phyloP scores from a whole-genome alignment of 2,329 filamentous ascomycete genomes.

The Penicillium sclerotigenum region DNA sequence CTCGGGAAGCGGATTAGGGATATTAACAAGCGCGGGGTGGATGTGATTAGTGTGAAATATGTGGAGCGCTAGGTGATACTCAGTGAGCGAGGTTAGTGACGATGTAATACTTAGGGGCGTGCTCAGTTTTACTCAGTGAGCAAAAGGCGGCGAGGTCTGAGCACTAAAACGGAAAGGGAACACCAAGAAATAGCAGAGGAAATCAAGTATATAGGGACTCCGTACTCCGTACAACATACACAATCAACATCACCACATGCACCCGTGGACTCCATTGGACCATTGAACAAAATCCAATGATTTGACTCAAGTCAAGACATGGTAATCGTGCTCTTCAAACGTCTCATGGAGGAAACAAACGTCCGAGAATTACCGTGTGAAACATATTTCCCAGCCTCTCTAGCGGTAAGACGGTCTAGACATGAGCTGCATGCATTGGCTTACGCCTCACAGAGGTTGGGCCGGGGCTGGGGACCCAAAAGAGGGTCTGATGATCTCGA shows the following conservation, averaged over 20 bases:
- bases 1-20: conserved; percentile 1
- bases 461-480: conserved; percentile 7
- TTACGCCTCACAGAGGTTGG: conserved; percentile 10
- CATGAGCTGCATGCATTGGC: conserved; percentile 13
- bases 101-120: too few species aligned
- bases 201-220: too few species aligned
- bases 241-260: not conserved
- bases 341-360: not conserved
- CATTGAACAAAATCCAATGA: not conserved
- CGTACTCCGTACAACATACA: not conserved
- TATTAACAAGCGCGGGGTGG: not conserved
- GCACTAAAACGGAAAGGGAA: too few species aligned
- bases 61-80: conserved; percentile 4
- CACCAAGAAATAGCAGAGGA: too few species aligned
- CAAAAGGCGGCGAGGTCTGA: too few species aligned
- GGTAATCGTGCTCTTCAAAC: not conserved
- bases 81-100: too few species aligned
- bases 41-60: not conserved
- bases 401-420: conserved; percentile 15
- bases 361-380: not conserved
- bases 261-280: too few species aligned
- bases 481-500: conserved; percentile 8
- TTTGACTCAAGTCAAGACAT: not conserved
- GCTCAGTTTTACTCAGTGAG: too few species aligned
- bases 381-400: conserved; percentile 4